Base-by-base conservation (phyloP, 1,139 yeast genomes). In the Taphrina wiesneri region DNA sequence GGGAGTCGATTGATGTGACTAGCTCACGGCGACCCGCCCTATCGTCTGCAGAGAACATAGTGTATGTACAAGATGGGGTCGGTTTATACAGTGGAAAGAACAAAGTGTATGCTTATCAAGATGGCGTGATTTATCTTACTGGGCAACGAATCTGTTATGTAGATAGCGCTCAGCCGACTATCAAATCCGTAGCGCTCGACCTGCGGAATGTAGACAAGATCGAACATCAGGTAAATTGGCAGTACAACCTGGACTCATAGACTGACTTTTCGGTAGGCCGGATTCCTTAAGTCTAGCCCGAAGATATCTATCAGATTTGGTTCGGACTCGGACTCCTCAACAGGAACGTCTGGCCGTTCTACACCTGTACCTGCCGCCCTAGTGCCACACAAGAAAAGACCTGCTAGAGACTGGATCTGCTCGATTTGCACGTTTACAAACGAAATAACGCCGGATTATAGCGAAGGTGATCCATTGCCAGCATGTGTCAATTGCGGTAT, bases 401-500 rank as follows among this genome's bases (percentile, higher is more conserved):
- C 51, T 7, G 28, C 32, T 4, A 32, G 41, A 21, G 80, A 82
- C 32, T 92, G 97, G 97, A 82, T 83, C 0, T 92, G 98, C 75
- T 86, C 88, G 13, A 91, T 92, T 3, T 92, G 98, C 75, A 86
- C 86, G 51, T 87, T 81, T 71, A 81, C 86, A 28, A 91, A 91
- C 73, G 79, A 79, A 30, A 74, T 84, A 3, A 73, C 76, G 1
- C 71, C 77, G 1, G 77, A 75, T 17, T 74, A 79, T 34, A 78
- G 78, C 47, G 73, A 76, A 39, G 75, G 76, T 3, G 72, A 74
- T 1, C 70, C 74, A 3, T 70, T 82, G 6, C 91, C 93, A 0
- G 75, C 77, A 19, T 92, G 98, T 75, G 77, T 77, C 9, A 86
- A 88, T 2, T 92, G 98, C 77, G 98, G 98, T 1, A 85, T 91